phyloP scores from a whole-genome alignment of 192 early-diverging fungal species.

The Coemansia sp. region DNA sequence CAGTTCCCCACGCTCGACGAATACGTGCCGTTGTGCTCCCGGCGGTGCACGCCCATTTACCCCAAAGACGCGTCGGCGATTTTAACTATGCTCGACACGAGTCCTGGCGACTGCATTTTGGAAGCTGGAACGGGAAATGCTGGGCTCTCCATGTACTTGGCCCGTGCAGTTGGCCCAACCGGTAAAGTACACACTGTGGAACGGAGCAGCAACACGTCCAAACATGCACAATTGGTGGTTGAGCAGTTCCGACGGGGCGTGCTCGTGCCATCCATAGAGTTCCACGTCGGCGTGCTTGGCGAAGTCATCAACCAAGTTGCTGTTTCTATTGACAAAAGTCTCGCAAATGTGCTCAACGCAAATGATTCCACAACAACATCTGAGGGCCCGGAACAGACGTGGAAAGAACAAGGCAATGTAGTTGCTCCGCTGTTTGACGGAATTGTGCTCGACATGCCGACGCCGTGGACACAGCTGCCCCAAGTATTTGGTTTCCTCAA shows the following conservation, averaged over 20 bases:
- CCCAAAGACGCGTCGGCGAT: slow-evolving; percentile 61
- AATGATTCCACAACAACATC: neutral
- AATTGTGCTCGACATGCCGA: slow-evolving; percentile 47
- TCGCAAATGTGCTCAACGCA: neutral
- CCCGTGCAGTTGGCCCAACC: slow-evolving; percentile 47
- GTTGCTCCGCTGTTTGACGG: slow-evolving; percentile 23
- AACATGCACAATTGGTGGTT: slow-evolving; percentile 56
- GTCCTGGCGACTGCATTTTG: slow-evolving; percentile 57
- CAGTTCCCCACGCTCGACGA: slow-evolving; percentile 43
- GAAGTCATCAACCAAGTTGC: slow-evolving; percentile 16
- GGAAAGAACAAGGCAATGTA: slow-evolving; percentile 7
- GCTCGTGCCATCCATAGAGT: slow-evolving; percentile 46
- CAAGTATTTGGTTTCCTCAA: slow-evolving; percentile 19
- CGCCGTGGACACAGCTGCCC: slow-evolving; percentile 45
- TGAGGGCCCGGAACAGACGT: neutral
- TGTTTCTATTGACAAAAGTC: neutral
- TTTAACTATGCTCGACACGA: slow-evolving; percentile 58
- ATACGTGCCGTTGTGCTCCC: slow-evolving; percentile 23
- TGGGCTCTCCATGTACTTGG: slow-evolving; percentile 62
- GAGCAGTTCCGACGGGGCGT: slow-evolving; percentile 54
- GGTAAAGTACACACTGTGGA: slow-evolving; percentile 61
- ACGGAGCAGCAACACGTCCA: slow-evolving; percentile 34
- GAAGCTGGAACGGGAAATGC: slow-evolving; percentile 74
- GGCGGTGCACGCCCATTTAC: slow-evolving; percentile 60
- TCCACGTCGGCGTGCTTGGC: slow-evolving; percentile 42